phyloP scores from a whole-genome alignment of 192 early-diverging fungal species.

The Phycomyces blakesleeanus region DNA sequence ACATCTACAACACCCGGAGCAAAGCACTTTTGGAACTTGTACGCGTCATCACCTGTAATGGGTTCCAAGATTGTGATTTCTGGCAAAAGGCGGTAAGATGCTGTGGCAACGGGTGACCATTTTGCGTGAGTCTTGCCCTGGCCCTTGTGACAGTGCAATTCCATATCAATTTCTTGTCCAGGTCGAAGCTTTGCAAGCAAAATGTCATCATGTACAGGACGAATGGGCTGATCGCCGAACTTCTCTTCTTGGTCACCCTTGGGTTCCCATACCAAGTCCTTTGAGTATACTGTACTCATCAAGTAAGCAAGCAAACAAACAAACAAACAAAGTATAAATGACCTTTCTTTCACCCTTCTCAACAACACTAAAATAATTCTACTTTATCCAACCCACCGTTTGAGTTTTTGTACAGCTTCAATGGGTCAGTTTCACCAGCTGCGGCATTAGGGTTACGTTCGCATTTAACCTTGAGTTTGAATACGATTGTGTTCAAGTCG shows the following conservation, averaged over 20 bases:
- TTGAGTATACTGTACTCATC: constrained; percentile 65
- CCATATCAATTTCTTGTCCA: constrained; percentile 80
- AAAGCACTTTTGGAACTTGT: constrained; percentile 85
- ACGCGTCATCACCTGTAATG: constrained; percentile 79
- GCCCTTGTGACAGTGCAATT: constrained; percentile 89
- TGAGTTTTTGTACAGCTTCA: constrained; percentile 68
- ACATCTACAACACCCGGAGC: constrained; percentile 82
- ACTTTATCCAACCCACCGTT: constrained; percentile 42
- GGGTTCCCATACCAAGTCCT: constrained; percentile 80
- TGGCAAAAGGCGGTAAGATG: constrained; percentile 91
- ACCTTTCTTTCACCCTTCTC: too few species aligned
- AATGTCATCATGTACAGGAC: constrained; percentile 88
- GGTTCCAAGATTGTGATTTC: constrained; percentile 82
- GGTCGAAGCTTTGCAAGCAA: constrained; percentile 90
- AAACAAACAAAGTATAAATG: too few species aligned
- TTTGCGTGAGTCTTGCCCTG: constrained; percentile 96
- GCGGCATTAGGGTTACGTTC: constrained; percentile 56
- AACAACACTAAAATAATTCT: too few species aligned
- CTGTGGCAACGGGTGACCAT: constrained; percentile 95
- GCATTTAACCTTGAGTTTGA: constrained; percentile 78
- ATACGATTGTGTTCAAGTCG: constrained; percentile 92
- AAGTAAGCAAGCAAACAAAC: too few species aligned
- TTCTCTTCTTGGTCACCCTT: constrained; percentile 81
- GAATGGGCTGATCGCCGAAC: constrained; percentile 65
- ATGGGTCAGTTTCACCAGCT: constrained; percentile 65